Percentiles rank a stretch among this genome's conserved stretches.
phyloP scores from a whole-genome alignment of 495 filamentous ascomycete genomes.

The Aspergillus hancockii region DNA sequence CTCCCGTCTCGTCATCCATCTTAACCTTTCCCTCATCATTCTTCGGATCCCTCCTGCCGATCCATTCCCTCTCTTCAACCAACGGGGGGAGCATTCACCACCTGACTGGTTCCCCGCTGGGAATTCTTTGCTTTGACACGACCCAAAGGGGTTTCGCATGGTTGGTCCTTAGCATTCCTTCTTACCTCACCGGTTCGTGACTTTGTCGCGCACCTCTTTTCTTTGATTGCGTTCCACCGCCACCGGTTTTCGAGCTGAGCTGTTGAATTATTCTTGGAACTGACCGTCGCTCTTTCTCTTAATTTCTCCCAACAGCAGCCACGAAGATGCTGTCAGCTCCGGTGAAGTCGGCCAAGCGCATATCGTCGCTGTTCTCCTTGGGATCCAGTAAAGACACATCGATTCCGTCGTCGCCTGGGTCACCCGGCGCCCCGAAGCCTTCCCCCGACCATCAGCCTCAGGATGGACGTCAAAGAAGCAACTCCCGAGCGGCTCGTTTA shows the following conservation, averaged over 20 bases:
- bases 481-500: slow-evolving; percentile 40
- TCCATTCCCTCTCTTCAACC: slow-evolving; percentile 36
- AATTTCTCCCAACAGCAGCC: slow-evolving; percentile 9
- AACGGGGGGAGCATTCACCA: slow-evolving; percentile 5
- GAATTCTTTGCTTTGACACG: slow-evolving; percentile 12
- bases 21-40: slow-evolving; percentile 25
- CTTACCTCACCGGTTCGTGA: slow-evolving; percentile 18
- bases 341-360: slow-evolving; percentile 51
- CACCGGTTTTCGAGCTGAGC: slow-evolving; percentile 4
- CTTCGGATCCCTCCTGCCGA: slow-evolving; percentile 46
- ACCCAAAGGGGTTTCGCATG: slow-evolving; percentile 22
- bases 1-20: neutral
- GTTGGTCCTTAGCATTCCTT: slow-evolving; percentile 38
- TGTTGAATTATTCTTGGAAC: slow-evolving; percentile 8
- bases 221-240: slow-evolving; percentile 5
- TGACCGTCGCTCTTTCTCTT: slow-evolving; percentile 13
- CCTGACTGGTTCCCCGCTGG: slow-evolving; percentile 21
- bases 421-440: slow-evolving; percentile 24
- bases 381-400: slow-evolving; percentile 39
- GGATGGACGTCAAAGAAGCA: slow-evolving; percentile 33
- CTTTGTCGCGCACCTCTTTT: slow-evolving; percentile 10
- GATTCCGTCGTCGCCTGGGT: slow-evolving; percentile 28
- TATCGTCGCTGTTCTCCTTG: slow-evolving; percentile 50
- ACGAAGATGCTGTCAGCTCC: slow-evolving; percentile 48
- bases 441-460: slow-evolving; percentile 28